A percentile compares a stretch with the other conserved stretches of the same genome.
phyloP scores from a whole-genome alignment of 441 rosid species.

The Capsella rubella region DNA sequence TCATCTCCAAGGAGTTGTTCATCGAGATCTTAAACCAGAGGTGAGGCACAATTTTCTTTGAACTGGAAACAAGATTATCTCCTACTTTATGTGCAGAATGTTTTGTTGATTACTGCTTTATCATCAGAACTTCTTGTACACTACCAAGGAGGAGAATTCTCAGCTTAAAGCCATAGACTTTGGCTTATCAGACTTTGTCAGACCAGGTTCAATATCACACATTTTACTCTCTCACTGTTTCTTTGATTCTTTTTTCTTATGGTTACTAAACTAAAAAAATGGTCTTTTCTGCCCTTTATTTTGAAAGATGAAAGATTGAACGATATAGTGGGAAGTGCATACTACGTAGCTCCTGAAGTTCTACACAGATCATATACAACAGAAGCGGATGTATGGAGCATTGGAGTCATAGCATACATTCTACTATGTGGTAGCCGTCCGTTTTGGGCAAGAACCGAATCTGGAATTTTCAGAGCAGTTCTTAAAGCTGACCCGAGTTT shows the following conservation, averaged over 20 bases:
- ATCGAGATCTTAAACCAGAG: conserved; percentile 98
- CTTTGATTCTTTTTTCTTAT: not conserved
- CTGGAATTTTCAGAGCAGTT: conserved; percentile 90
- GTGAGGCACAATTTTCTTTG: conserved; percentile 41
- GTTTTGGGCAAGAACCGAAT: conserved; percentile 94
- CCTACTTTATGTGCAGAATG: not conserved
- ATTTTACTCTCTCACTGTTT: not conserved
- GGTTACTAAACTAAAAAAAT: not conserved
- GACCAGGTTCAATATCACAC: conserved; percentile 69
- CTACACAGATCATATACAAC: conserved; percentile 84
- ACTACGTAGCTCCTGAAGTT: conserved; percentile 97
- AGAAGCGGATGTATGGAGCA: conserved; percentile 98
- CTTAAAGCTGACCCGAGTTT: conserved; percentile 88
- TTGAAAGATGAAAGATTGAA: conserved; percentile 85
- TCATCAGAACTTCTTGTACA: conserved; percentile 83
- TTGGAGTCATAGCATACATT: conserved; percentile 92
- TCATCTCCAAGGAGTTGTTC: conserved; percentile 95
- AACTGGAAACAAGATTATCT: conserved; percentile 3
- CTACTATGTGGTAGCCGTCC: conserved; percentile 92
- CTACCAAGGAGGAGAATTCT: conserved; percentile 80
- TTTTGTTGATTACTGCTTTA: not conserved
- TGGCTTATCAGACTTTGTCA: conserved; percentile 87
- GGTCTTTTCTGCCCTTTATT: conserved; percentile 1
- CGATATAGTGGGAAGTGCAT: conserved; percentile 96
- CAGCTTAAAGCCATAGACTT: conserved; percentile 90